Base-by-base conservation (phyloP, 345 rosid genomes). In the Salix dunnii region DNA sequence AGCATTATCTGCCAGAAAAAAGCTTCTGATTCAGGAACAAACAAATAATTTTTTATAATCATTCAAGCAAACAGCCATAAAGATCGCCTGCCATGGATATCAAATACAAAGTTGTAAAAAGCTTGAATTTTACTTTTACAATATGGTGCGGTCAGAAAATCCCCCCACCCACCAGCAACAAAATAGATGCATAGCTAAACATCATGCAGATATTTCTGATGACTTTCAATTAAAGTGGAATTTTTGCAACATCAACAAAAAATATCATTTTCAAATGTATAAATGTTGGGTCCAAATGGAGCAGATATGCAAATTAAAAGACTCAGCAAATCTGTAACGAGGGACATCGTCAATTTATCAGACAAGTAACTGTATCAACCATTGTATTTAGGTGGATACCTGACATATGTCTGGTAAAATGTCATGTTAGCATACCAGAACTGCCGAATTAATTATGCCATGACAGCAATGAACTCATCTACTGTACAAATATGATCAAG, bases 311-410 rank as follows among this genome's bases (percentile, higher is more conserved):
- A 87, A 61, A 82, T 35, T 84, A 1, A 27, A 76, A 76, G 77
- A 70, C 84, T 74, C 11, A 42, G 81, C 85, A 78, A 3, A 84
- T 85, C 91, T 83, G 93, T 79, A 91, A 91, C 90, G 91, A 91
- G 28, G 86, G 77, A 77, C 76, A 55, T 84, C 20, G 3, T 80
- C 73, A 2, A 55, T 77, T 84, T 87, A 48, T 92, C 97, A 90
- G 93, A 87, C 92, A 40, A 31, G 90, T 89, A 92, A 90, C 92
- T 79, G 88, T 82, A 90, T 87, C 92, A 78, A 78, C 92, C 87
- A 74, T 81, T 62, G 0, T 6, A 53, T 71, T 78, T 74, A 49
- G 77, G 86, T 74, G 77, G 84, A 88, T 75, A 89, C 93, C 70
- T 92, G 92, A 90, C 95, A 87, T 74, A 86, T 76, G 89, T 74